A percentile compares a stretch with the other conserved stretches of the same genome.
Evolutionary conservation across 1,139 yeast genomes (phyloP).

Genomic region (Geotrichum histeridarum): DNA sequence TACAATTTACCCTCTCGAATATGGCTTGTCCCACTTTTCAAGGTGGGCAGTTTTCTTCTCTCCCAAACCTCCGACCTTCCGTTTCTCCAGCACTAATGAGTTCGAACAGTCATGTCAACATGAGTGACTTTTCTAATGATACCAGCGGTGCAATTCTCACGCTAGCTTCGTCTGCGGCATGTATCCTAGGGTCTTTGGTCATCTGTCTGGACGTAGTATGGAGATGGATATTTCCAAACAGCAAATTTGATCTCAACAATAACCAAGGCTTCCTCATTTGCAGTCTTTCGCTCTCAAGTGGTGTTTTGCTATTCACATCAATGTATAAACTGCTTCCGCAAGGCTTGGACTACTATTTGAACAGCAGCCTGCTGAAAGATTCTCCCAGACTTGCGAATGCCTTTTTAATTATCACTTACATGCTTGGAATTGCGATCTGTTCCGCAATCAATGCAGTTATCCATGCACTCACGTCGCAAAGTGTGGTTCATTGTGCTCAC

Average conservation of each 20-base stretch:
- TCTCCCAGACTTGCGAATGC: conserved; percentile 34
- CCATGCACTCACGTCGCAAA: conserved; percentile 71
- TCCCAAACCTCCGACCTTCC: not conserved
- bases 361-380: conserved; percentile 24
- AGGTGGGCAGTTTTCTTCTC: not conserved
- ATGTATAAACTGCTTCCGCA: conserved; percentile 70
- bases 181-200: conserved; percentile 54
- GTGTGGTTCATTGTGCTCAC: conserved; percentile 83
- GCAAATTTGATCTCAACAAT: conserved; percentile 49
- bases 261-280: conserved; percentile 59
- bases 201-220: conserved; percentile 51
- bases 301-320: conserved; percentile 63
- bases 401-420: conserved; percentile 48
- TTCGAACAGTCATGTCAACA: conserved; percentile 46
- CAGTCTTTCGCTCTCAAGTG: conserved; percentile 68
- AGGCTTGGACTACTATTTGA: conserved; percentile 42
- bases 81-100: conserved; percentile 38
- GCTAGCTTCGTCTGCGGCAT: conserved; percentile 50
- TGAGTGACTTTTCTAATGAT: conserved; percentile 28
- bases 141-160: conserved; percentile 57
- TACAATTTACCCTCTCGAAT: not conserved
- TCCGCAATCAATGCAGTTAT: conserved; percentile 55
- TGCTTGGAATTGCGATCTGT: conserved; percentile 59
- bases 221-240: conserved; percentile 36
- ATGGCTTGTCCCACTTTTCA: not conserved